phyloP scores from a whole-genome alignment of 192 early-diverging fungal species.

The Allomyces macrogynus region DNA sequence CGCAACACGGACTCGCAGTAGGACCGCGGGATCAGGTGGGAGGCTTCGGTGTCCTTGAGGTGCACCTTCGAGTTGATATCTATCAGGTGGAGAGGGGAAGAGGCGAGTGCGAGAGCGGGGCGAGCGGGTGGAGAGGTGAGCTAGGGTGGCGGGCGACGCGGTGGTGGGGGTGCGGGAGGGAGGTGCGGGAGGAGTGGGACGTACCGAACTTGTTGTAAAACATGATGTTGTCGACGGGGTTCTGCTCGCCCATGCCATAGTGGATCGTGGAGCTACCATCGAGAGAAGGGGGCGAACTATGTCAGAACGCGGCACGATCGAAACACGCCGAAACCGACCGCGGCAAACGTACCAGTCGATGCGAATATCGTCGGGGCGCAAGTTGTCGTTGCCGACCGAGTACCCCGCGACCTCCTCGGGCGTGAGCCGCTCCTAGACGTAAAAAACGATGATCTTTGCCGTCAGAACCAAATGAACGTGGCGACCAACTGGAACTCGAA shows the following conservation, averaged over 20 bases:
- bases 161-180: background rate
- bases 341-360: background rate
- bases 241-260: constrained; percentile 66
- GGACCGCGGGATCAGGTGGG: background rate
- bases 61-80: background rate
- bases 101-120: too few species aligned
- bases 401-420: background rate
- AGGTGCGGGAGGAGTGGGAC: background rate
- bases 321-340: too few species aligned
- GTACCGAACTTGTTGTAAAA: constrained; percentile 50
- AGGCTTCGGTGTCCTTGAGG: background rate
- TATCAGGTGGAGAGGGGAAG: background rate
- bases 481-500: background rate
- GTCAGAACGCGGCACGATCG: too few species aligned
- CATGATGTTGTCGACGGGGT: constrained; percentile 64
- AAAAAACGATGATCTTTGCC: too few species aligned
- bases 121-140: too few species aligned
- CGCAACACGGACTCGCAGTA: background rate
- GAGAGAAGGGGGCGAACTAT: too few species aligned
- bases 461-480: background rate
- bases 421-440: background rate
- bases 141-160: too few species aligned
- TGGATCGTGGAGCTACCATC: constrained; percentile 25
- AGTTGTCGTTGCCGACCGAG: background rate
- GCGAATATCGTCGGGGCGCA: background rate